A percentile compares a stretch with the other conserved stretches of the same genome.
Evolutionary conservation across 1,284 basidiomycete genomes (phyloP).

Genomic region (Irpex lacteus): DNA sequence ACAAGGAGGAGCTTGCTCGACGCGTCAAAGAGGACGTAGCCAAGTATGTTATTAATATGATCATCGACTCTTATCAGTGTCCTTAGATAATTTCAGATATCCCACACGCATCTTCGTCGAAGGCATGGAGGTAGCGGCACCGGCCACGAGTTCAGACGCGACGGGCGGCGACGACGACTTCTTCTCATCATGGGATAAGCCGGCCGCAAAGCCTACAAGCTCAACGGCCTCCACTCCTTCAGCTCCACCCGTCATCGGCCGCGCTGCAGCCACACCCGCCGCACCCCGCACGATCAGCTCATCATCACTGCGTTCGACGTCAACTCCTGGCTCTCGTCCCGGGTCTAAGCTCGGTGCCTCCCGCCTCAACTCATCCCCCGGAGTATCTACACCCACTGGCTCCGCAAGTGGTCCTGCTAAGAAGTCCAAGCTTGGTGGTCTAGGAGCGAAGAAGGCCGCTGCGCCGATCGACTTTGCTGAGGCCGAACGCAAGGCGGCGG

Average conservation of each 20-base stretch:
- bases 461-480: conserved; percentile 88
- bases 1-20: conserved; percentile 89
- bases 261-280: conserved; percentile 41
- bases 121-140: conserved; percentile 44
- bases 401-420: conserved; percentile 38
- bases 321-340: conserved; percentile 35
- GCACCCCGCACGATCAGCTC: conserved; percentile 68
- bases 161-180: conserved; percentile 82
- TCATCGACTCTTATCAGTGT: background rate
- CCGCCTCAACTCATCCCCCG: conserved; percentile 48
- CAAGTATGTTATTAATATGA: conserved; percentile 43
- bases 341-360: conserved; percentile 49
- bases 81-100: conserved; percentile 43
- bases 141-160: conserved; percentile 26
- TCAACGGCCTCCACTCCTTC: conserved; percentile 48
- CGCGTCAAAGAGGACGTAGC: conserved; percentile 80
- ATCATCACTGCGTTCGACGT: conserved; percentile 41
- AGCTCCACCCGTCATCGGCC: conserved; percentile 58
- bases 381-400: conserved; percentile 30
- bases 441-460: conserved; percentile 83
- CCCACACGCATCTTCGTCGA: conserved; percentile 79
- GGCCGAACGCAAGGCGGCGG: conserved; percentile 82
- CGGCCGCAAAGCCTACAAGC: conserved; percentile 47
- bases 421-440: conserved; percentile 74
- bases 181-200: conserved; percentile 95